A percentile compares a stretch with the other conserved stretches of the same genome.
These are phyloP conservation scores for Immersiella caudata DNA, from an alignment of 495 filamentous ascomycete species.

Conservation along the genomic window DNA sequence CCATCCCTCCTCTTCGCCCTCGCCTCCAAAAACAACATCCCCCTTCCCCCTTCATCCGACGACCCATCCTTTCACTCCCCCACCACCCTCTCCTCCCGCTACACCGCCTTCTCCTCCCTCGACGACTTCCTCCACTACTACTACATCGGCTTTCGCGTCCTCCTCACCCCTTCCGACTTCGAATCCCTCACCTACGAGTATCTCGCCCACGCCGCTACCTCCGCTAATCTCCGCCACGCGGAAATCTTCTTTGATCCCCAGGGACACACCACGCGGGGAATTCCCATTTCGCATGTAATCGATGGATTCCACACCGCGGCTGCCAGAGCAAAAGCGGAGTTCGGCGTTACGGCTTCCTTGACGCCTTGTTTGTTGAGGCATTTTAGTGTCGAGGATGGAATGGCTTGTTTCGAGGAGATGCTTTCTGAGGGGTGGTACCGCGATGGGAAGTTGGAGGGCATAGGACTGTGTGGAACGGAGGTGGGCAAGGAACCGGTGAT, in stretches of 20 bases:
- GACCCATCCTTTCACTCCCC: slow-evolving; percentile 64
- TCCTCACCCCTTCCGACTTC: slow-evolving; percentile 64
- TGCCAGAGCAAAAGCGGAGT: slow-evolving; percentile 61
- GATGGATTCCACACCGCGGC: slow-evolving; percentile 62
- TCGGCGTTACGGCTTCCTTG: slow-evolving; percentile 62
- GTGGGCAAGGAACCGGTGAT: neutral
- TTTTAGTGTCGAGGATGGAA: slow-evolving; percentile 34
- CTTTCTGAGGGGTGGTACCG: neutral
- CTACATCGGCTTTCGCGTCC: slow-evolving; percentile 73
- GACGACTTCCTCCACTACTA: slow-evolving; percentile 81
- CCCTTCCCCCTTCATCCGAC: slow-evolving; percentile 51
- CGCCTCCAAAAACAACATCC: slow-evolving; percentile 62
- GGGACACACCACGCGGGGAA: slow-evolving; percentile 65
- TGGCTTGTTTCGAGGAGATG: neutral
- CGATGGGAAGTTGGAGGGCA: neutral
- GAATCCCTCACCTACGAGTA: slow-evolving; percentile 75
- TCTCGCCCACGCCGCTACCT: slow-evolving; percentile 63
- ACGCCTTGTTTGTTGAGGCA: slow-evolving; percentile 74
- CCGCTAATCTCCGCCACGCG: slow-evolving; percentile 67
- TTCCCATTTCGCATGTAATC: slow-evolving; percentile 64
- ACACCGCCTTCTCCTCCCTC: slow-evolving; percentile 65
- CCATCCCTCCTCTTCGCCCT: slow-evolving; percentile 70
- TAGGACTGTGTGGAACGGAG: neutral
- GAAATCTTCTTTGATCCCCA: slow-evolving; percentile 85
- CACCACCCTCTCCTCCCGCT: slow-evolving; percentile 60